Evolutionary conservation across 1,139 yeast genomes (phyloP), one percentile per base, ranked within the genome.

Genomic region (Scheffersomyces stambukii): DNA sequence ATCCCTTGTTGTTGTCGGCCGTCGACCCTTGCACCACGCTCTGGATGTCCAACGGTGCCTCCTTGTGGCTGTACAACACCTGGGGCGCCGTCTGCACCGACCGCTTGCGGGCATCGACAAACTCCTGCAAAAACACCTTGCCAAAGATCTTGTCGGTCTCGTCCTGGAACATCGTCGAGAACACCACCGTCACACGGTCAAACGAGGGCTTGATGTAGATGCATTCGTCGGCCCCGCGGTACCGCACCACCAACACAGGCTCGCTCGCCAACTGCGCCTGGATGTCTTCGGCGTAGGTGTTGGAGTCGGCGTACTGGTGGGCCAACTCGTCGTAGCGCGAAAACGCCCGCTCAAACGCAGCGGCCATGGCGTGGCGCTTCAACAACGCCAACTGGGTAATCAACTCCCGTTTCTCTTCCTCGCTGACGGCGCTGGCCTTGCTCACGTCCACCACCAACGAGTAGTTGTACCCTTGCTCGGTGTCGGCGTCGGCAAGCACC

Each of bases 11-110:
- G 24, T 78, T 79, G 22, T 57, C 58, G 19, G 49, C 54, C 28
- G 54, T 46, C 8, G 40, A 27, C 18, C 40, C 47, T 23, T 49
- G 56, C 8, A 57, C 64, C n/a, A 54, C 65, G 25, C 42, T 48
- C 31, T 57, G 61, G 38, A 93, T 78, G 56, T 91, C 99, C 50
- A 86, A 69, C 8, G 99, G 99, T n/a, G 96, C 85, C 43, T 86
- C 96, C 41, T 71, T 73, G 48, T 81, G 91, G 9, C 94, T 80
- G 53, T 83, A 89, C 49, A 93, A 73, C 30, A 91, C 99, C 64
- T 93, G 99, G 13, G 99, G 98, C 2, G 98, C 96, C 30, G 94
- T 89, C 61, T 93, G 98, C 36, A 91, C 93, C 9, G 95, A 84
- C 54, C 97, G 77, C 58, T 83, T 82, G 60, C 99, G 77, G 8